Evolutionary conservation across 1,284 basidiomycete genomes (phyloP), one percentile per base, ranked within the genome.

Genomic region (Ceratobasidium sp.): DNA sequence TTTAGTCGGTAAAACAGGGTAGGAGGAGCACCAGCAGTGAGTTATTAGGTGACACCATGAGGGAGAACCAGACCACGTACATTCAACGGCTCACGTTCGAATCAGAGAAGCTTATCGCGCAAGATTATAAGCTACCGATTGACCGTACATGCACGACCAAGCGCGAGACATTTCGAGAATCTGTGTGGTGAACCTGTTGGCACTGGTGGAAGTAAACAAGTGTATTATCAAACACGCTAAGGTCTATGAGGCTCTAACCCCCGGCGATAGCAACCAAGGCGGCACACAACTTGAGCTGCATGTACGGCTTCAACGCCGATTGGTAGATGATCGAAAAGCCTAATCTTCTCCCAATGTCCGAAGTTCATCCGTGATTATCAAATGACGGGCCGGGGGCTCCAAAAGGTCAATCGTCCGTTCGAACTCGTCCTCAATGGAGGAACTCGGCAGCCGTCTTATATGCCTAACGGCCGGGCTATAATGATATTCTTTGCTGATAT

Each of bases 341-440:
- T 56, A 56, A 28, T n/a, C 42, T 10, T 51, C 49, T 51, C 17
- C 6, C 23, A 51, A n/a, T 56, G 53, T 20, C 53, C 53, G 53
- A 56, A 8, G 31, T 56, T 56, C 31, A 56, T 56, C 53, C 53
- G 31, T 56, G 53, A 56, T 56, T 56, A 28, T 56, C 53, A 56
- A 56, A n/a, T 23, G 31, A 56, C 67, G 67, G 53, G 33, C 67
- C 53, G 67, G 53, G n/a, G 53, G 49, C 67, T 45, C 67, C 67
- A 45, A 69, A 69, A 39, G 37, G 67, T 23, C 31, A 69, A 54
- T 31, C 10, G 35, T 35, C 67, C 67, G 67, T 58, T 69, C 35
- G 35, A 61, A 56, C 6, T n/a, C 26, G 26, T 67, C 37, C 65
- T 67, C 23, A 67, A 67, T 67, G 65, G 65, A 67, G 65, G 65